Evolutionary conservation across 768 basidiomycete species (phyloP), one percentile per base, ranked within the genome.

Genomic region (Cystobasidium ongulense): DNA sequence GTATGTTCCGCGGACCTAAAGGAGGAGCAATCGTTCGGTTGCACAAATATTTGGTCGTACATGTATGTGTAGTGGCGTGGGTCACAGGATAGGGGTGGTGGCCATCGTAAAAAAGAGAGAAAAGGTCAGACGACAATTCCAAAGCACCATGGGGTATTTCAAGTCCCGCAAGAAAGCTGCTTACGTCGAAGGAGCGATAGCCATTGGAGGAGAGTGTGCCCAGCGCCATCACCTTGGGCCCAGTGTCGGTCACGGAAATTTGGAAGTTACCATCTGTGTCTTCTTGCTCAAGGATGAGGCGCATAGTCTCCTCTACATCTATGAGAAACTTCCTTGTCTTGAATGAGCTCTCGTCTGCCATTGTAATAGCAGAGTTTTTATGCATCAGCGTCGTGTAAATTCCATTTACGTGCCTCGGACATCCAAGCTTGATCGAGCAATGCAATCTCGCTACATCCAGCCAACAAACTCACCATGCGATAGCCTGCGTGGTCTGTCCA

Each of bases 131-230:
- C 10, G 36, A 63, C 27, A 36, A 10, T 10, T 10, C 7, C 11
- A 36, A 23, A 53, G 66, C 15, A 52, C 33, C 36, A 31, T 35
- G 4, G 27, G 41, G 8, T 41, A 25, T 11, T 25, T 62, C 13
- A 17, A 33, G 64, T 33, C 31, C 17, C 21, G 50, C 17, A 29
- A 3, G n/a, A 18, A 36, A 27, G 29, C 27, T 1, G 35, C 95
- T 86, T 75, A 98, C 92, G 82, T 99, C 95, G 81, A 96, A 96
- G 1, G 89, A 89, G 84, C 97, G 97, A 87, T 91, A 94, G 21
- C 94, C 95, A 82, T 99, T 99, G 81, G 91, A 92, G 2, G 92
- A 92, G 10, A 92, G 95, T 0, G 95, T 99, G 21, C 95, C 95
- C 68, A 99, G 85, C 0, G 94, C 88, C 85, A 98, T 89, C 80